Conservation (phyloP, 1,139 yeast genomes). For the Geotrichum candidum region DNA sequence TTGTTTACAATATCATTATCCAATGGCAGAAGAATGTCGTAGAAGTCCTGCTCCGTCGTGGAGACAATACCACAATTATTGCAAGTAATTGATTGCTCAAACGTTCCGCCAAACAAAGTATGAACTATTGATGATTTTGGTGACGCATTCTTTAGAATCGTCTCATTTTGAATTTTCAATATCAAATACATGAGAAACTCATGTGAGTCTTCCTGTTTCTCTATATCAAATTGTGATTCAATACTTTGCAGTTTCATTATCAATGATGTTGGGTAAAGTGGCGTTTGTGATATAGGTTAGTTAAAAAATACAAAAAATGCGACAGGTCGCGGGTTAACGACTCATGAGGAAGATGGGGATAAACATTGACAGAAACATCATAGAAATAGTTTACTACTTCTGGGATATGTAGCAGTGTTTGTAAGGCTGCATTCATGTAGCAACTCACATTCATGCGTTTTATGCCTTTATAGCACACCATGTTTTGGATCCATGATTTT, state of each 20-base stretch:
- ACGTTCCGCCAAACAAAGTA: conserved; percentile 87
- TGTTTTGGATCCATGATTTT: too few relatives aligned
- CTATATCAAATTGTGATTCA: conserved; percentile 58
- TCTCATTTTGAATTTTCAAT: conserved; percentile 81
- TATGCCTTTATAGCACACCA: too few relatives aligned
- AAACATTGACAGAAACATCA: conserved; percentile 45
- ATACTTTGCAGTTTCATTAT: background rate
- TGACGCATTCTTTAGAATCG: conserved; percentile 82
- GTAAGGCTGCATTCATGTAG: conserved; percentile 91
- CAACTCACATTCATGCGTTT: conserved; percentile 37
- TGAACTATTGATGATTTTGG: conserved; percentile 74
- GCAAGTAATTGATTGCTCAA: conserved; percentile 80
- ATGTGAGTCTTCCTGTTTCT: conserved; percentile 95
- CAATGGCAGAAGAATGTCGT: conserved; percentile 65
- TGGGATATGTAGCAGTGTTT: conserved; percentile 82
- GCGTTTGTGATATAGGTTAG: background rate
- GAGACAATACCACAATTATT: conserved; percentile 70
- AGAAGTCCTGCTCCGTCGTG: conserved; percentile 83
- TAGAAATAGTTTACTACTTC: conserved; percentile 74
- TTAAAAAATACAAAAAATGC: background rate
- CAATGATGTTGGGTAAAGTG: background rate
- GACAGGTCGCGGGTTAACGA: background rate
- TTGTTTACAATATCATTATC: conserved; percentile 34
- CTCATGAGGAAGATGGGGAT: conserved; percentile 17
- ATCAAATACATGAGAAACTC: conserved; percentile 89